These are phyloP conservation scores for Micromonas commoda DNA, from an alignment of 139 green algal species.

Conservation along the genomic window DNA sequence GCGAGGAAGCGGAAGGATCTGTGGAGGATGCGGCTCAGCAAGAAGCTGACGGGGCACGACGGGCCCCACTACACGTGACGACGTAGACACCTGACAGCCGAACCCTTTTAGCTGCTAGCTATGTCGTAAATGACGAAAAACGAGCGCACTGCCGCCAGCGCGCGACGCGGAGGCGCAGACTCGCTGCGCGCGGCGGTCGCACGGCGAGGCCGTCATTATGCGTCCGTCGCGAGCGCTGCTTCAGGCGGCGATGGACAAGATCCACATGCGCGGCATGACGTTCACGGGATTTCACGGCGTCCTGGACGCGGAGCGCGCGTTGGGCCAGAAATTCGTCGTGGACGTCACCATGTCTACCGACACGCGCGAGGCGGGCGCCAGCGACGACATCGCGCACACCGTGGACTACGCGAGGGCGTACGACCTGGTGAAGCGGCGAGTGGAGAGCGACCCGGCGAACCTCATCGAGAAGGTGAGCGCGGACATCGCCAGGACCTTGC, in stretches of 20 bases:
- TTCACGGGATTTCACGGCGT: constrained; percentile 48
- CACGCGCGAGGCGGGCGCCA: constrained; percentile 20
- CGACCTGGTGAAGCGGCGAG: constrained; percentile 7
- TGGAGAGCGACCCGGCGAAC: not conserved
- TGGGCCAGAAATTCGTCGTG: constrained; percentile 47
- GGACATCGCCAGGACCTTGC: constrained; percentile 1
- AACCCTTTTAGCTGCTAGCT: no score
- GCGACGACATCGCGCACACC: constrained; percentile 32
- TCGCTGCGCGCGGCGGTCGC: not conserved
- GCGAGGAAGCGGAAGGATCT: no score
- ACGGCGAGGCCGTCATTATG: not conserved
- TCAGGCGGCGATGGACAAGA: not conserved
- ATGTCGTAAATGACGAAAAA: no score
- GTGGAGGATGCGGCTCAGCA: no score
- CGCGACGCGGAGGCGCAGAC: not conserved
- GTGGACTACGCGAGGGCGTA: constrained; percentile 46
- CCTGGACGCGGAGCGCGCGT: constrained; percentile 28
- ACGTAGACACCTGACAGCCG: no score
- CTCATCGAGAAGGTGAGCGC: constrained; percentile 28
- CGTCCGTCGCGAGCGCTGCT: not conserved
- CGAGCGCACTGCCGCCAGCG: no score
- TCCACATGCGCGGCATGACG: constrained; percentile 24
- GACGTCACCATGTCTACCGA: constrained; percentile 31
- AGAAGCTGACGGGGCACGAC: no score
- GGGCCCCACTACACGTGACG: no score